Conservation (phyloP, 192 early-diverging fungal species). For the Coemansia sp. region DNA sequence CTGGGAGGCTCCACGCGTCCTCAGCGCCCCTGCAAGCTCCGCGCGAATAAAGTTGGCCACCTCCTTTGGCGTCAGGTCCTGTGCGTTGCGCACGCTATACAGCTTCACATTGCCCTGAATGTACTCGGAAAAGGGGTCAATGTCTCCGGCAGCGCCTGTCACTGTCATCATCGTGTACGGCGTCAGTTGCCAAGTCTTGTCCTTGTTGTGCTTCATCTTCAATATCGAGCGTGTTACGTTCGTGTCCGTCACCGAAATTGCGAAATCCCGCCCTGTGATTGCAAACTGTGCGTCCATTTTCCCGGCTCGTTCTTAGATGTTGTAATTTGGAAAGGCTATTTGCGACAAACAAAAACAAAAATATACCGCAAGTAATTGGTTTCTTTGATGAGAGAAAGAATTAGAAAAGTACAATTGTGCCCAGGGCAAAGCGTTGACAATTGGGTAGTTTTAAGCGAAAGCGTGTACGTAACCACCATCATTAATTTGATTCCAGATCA, state of each 20-base stretch:
- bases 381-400: neutral
- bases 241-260: conserved; percentile 83
- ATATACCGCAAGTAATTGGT: neutral
- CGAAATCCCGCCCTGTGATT: conserved; percentile 93
- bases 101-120: conserved; percentile 91
- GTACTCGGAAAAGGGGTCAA: conserved; percentile 93
- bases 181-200: conserved; percentile 88
- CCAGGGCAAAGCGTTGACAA: too few relatives aligned
- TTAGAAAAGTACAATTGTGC: neutral
- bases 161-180: conserved; percentile 82
- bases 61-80: conserved; percentile 77
- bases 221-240: conserved; percentile 78
- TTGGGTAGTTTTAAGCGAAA: too few relatives aligned
- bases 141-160: conserved; percentile 90
- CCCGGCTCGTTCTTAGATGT: neutral
- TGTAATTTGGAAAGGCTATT: neutral
- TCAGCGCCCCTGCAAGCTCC: conserved; percentile 83
- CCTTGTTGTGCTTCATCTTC: conserved; percentile 88
- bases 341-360: neutral
- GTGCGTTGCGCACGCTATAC: conserved; percentile 85
- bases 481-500: too few relatives aligned
- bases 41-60: conserved; percentile 82
- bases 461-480: too few relatives aligned
- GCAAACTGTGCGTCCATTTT: conserved; percentile 86
- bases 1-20: conserved; percentile 72